These are phyloP conservation scores for Xylaria acuta DNA, from an alignment of 495 filamentous ascomycete genomes.

Conservation along the genomic window DNA sequence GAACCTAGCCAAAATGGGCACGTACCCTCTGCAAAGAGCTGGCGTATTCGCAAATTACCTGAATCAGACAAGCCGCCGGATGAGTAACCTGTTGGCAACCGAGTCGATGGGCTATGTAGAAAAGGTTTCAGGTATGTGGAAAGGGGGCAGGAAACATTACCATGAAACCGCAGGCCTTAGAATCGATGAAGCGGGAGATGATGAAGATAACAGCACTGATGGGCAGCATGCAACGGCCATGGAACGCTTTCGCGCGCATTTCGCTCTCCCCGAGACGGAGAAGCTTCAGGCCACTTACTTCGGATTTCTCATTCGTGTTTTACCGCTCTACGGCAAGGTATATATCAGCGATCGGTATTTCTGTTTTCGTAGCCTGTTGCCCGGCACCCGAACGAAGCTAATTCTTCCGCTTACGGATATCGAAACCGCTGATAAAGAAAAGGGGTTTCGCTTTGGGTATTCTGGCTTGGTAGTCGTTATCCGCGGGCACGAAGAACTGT, in stretches of 20 bases:
- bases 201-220: conserved; percentile 65
- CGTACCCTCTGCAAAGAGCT: conserved; percentile 85
- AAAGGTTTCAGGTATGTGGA: conserved; percentile 97
- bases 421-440: conserved; percentile 94
- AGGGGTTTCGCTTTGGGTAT: conserved; percentile 91
- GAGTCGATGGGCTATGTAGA: conserved; percentile 98
- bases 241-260: conserved; percentile 86
- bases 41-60: conserved; percentile 85
- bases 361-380: conserved; percentile 91
- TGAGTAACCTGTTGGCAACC: conserved; percentile 85
- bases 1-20: conserved; percentile 74
- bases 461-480: conserved; percentile 91
- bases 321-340: conserved; percentile 95
- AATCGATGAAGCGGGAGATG: conserved; percentile 62
- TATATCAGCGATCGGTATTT: conserved; percentile 91
- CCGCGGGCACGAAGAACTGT: conserved; percentile 92
- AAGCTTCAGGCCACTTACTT: conserved; percentile 91
- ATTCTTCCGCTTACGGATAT: conserved; percentile 91
- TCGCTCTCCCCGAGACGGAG: conserved; percentile 83
- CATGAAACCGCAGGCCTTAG: conserved; percentile 72
- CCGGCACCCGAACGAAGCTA: conserved; percentile 90
- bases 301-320: conserved; percentile 81
- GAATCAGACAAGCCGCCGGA: conserved; percentile 71
- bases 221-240: conserved; percentile 66
- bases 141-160: conserved; percentile 89